A percentile compares a stretch with the other conserved stretches of the same genome.
These are phyloP conservation scores for Suillus spraguei DNA, from an alignment of 768 basidiomycete species.

Conservation along the genomic window DNA sequence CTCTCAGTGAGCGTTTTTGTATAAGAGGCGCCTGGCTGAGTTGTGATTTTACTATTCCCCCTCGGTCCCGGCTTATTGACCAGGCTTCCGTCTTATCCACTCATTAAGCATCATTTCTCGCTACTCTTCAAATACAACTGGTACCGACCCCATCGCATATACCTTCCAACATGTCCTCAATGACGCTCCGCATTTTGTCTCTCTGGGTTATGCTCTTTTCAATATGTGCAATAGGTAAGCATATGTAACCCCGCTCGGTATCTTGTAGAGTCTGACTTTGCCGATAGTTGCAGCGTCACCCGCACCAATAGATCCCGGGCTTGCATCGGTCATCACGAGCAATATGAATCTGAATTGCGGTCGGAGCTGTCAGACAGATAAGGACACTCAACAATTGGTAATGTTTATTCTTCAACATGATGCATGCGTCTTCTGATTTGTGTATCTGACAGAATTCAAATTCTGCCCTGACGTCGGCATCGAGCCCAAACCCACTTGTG, in stretches of 20 bases:
- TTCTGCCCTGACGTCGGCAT: constrained; percentile 22
- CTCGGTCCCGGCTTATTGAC: constrained; percentile 19
- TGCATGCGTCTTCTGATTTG: not conserved
- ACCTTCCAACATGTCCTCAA: constrained; percentile 16
- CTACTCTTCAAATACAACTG: not conserved
- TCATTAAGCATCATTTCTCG: not conserved
- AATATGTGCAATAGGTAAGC: constrained; percentile 24
- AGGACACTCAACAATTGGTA: constrained; percentile 27
- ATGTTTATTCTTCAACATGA: not conserved
- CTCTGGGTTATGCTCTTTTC: constrained; percentile 26
- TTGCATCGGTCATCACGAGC: constrained; percentile 22
- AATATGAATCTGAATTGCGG: constrained; percentile 28
- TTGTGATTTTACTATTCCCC: not conserved
- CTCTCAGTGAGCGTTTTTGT: constrained; percentile 6
- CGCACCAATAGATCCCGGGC: constrained; percentile 24
- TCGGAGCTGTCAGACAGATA: constrained; percentile 24
- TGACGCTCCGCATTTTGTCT: constrained; percentile 20
- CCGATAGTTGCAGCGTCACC: constrained; percentile 26
- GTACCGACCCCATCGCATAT: not conserved
- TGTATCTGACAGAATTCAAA: constrained; percentile 20
- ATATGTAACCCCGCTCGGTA: not conserved
- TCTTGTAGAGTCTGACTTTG: not conserved
- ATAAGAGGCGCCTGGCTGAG: constrained; percentile 9
- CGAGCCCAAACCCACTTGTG: constrained; percentile 19
- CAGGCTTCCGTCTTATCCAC: constrained; percentile 8